Evolutionary conservation across 306 rosid genomes (phyloP).

Genomic region (Trifolium repens): DNA sequence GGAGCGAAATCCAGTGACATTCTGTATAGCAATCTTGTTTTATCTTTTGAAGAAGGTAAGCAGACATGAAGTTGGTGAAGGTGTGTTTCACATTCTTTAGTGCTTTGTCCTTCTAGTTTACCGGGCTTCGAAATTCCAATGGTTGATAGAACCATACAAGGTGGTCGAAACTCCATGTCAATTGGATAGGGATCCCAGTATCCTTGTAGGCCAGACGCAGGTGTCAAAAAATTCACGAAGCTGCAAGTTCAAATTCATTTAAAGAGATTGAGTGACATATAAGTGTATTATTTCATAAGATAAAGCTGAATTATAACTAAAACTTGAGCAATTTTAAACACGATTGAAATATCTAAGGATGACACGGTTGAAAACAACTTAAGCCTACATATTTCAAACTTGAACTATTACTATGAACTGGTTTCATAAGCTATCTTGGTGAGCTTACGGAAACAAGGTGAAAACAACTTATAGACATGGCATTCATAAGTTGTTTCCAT

Average conservation of each 20-base stretch:
- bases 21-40: slow-evolving; percentile 86
- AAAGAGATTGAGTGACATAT: slow-evolving; percentile 21
- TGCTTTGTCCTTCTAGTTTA: slow-evolving; percentile 79
- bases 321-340: slow-evolving; percentile 2
- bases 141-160: slow-evolving; percentile 94
- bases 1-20: slow-evolving; percentile 96
- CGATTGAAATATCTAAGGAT: not conserved
- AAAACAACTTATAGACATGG: not conserved
- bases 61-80: slow-evolving; percentile 96
- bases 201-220: slow-evolving; percentile 87
- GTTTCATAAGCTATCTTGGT: not conserved
- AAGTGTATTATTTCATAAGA: slow-evolving; percentile 29
- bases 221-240: slow-evolving; percentile 89
- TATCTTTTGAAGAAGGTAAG: slow-evolving; percentile 79
- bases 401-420: too few species aligned
- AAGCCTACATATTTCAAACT: too few species aligned
- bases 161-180: slow-evolving; percentile 95
- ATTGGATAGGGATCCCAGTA: slow-evolving; percentile 98
- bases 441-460: not conserved
- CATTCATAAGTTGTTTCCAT: slow-evolving; percentile 2
- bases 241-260: slow-evolving; percentile 60
- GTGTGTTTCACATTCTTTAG: slow-evolving; percentile 75
- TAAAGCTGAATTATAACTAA: slow-evolving; percentile 11
- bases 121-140: slow-evolving; percentile 97
- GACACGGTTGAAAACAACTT: not conserved